phyloP scores from a whole-genome alignment of 352 stramenopile genomes.

The Phytopythium litorale region DNA sequence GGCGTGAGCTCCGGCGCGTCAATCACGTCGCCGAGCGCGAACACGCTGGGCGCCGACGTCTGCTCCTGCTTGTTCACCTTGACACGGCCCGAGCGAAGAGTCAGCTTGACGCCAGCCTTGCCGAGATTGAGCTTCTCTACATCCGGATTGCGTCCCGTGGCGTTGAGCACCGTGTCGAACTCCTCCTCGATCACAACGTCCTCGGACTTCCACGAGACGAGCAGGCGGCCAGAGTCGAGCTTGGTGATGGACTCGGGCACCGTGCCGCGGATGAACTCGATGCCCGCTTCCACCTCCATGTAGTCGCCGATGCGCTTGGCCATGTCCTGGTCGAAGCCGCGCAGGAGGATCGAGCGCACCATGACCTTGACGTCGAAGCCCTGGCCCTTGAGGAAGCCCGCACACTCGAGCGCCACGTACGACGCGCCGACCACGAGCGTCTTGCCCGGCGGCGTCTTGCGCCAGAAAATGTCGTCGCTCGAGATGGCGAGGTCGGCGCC shows the following conservation, averaged over 20 bases:
- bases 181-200: constrained; percentile 64
- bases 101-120: constrained; percentile 85
- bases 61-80: constrained; percentile 85
- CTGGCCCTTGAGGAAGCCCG: constrained; percentile 95
- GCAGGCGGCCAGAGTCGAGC: constrained; percentile 74
- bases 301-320: constrained; percentile 91
- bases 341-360: constrained; percentile 96
- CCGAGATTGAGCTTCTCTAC: constrained; percentile 88
- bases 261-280: constrained; percentile 90
- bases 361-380: constrained; percentile 97
- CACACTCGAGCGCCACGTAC: constrained; percentile 98
- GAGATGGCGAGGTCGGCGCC: constrained; percentile 94
- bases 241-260: constrained; percentile 93
- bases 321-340: constrained; percentile 98
- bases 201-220: constrained; percentile 77
- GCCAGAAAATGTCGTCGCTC: constrained; percentile 86
- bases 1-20: constrained; percentile 97
- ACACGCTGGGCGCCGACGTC: constrained; percentile 94
- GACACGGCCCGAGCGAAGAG: constrained; percentile 92
- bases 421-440: constrained; percentile 96
- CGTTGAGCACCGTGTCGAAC: constrained; percentile 97
- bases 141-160: constrained; percentile 92
- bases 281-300: constrained; percentile 89
- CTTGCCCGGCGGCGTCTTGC: constrained; percentile 89
- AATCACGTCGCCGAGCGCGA: constrained; percentile 97